These are phyloP conservation scores for Solanum hybrid DNA, from an alignment of 305 asterid genomes.

Conservation along the genomic window DNA sequence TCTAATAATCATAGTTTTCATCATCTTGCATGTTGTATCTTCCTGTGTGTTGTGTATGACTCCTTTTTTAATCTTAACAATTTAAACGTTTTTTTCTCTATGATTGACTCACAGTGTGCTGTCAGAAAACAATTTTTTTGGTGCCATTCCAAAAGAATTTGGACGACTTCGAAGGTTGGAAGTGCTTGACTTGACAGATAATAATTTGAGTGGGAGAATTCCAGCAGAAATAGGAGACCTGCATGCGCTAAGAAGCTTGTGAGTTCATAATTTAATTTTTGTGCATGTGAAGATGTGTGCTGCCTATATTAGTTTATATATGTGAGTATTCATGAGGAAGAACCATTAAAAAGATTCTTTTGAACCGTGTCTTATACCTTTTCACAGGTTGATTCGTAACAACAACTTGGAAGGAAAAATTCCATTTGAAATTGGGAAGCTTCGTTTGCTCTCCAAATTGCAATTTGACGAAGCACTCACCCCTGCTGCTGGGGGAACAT, in stretches of 20 bases:
- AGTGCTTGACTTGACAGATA: conserved; percentile 77
- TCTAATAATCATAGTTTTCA: background rate
- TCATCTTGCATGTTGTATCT: background rate
- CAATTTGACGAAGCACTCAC: conserved; percentile 42
- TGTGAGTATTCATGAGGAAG: conserved; percentile 8
- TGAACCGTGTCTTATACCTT: conserved; percentile 2
- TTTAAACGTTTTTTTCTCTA: background rate
- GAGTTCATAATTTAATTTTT: conserved; percentile 14
- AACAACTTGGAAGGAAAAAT: conserved; percentile 64
- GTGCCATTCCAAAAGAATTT: conserved; percentile 62
- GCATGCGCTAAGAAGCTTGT: conserved; percentile 57
- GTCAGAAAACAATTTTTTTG: conserved; percentile 64
- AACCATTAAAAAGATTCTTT: background rate
- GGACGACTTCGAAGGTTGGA: conserved; percentile 54
- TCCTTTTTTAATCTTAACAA: background rate
- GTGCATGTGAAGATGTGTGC: background rate
- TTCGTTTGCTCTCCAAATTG: conserved; percentile 43
- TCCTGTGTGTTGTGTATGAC: background rate
- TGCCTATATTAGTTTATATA: background rate
- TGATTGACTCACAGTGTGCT: conserved; percentile 47
- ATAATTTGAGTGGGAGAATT: conserved; percentile 59
- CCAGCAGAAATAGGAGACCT: conserved; percentile 74
- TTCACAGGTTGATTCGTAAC: conserved; percentile 58
- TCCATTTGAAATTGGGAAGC: conserved; percentile 65
- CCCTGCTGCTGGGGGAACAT: conserved; percentile 35